Percentiles rank a stretch among this genome's conserved stretches.
Conservation (phyloP, 768 basidiomycete genomes). For the Xerocomus brunneocitrinus region DNA sequence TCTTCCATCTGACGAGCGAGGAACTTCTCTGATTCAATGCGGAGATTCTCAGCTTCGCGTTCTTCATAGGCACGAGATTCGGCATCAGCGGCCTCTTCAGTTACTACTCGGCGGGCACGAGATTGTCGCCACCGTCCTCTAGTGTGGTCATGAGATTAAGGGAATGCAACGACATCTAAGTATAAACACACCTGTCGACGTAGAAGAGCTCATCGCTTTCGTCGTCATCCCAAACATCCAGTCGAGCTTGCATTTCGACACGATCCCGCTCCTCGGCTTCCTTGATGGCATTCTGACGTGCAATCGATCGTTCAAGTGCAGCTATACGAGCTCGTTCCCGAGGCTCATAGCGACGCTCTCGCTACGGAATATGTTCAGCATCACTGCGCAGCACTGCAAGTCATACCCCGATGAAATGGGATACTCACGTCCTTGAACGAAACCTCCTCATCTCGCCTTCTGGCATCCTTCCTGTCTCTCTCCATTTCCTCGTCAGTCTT, state of each 20-base stretch:
- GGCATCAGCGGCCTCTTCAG: conserved; percentile 81
- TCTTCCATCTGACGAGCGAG: conserved; percentile 93
- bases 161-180: neutral
- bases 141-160: neutral
- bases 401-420: neutral
- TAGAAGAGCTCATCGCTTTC: conserved; percentile 92
- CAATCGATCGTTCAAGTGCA: conserved; percentile 69
- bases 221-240: conserved; percentile 91
- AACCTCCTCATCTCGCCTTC: conserved; percentile 74
- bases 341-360: conserved; percentile 90
- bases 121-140: conserved; percentile 85
- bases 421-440: conserved; percentile 80
- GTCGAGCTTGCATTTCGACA: conserved; percentile 70
- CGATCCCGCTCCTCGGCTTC: conserved; percentile 80
- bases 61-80: conserved; percentile 80
- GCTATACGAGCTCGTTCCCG: conserved; percentile 81
- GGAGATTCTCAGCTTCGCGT: conserved; percentile 80
- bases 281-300: conserved; percentile 62
- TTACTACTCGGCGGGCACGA: conserved; percentile 61
- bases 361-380: conserved; percentile 40
- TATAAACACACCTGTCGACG: conserved; percentile 67
- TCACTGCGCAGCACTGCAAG: neutral
- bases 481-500: conserved; percentile 91
- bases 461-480: conserved; percentile 68
- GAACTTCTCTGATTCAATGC: conserved; percentile 90